These are phyloP conservation scores for Purshia tridentata DNA, from an alignment of 306 rosid genomes.

Conservation along the genomic window DNA sequence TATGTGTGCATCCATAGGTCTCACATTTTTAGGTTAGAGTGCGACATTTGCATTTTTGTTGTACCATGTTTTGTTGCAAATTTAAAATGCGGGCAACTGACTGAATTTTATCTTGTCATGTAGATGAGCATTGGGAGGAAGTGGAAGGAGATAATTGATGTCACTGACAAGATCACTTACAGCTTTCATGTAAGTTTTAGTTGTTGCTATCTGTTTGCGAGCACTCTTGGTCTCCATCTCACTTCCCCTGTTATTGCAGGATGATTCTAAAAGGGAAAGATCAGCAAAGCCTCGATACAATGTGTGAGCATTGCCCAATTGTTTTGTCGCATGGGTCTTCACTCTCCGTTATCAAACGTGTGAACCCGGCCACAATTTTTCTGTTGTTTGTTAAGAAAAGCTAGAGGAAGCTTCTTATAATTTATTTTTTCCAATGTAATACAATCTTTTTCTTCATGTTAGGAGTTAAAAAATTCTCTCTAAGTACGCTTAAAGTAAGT, in stretches of 20 bases:
- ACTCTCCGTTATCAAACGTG: conserved; percentile 13
- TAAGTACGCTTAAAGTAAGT: background rate
- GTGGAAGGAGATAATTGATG: conserved; percentile 91
- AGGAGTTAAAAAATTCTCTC: background rate
- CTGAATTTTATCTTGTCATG: conserved; percentile 28
- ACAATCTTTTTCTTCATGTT: background rate
- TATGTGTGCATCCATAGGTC: too few species aligned
- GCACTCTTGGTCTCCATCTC: conserved; percentile 18
- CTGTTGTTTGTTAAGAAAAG: conserved; percentile 14
- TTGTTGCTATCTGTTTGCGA: background rate
- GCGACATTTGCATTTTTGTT: background rate
- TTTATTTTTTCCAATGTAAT: conserved; percentile 2
- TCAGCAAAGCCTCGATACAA: conserved; percentile 67
- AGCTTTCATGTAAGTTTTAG: conserved; percentile 66
- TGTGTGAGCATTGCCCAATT: conserved; percentile 36
- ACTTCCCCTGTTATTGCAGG: conserved; percentile 54
- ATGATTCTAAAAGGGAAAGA: conserved; percentile 70
- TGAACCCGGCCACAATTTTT: background rate
- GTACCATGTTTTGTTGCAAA: background rate
- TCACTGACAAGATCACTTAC: conserved; percentile 65
- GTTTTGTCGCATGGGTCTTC: conserved; percentile 20
- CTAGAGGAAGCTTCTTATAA: conserved; percentile 8
- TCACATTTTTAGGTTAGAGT: background rate
- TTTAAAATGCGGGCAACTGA: background rate
- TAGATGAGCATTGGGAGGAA: conserved; percentile 95